Base-by-base conservation (phyloP, 257 asterid genomes). In the Penstemon eatonii region DNA sequence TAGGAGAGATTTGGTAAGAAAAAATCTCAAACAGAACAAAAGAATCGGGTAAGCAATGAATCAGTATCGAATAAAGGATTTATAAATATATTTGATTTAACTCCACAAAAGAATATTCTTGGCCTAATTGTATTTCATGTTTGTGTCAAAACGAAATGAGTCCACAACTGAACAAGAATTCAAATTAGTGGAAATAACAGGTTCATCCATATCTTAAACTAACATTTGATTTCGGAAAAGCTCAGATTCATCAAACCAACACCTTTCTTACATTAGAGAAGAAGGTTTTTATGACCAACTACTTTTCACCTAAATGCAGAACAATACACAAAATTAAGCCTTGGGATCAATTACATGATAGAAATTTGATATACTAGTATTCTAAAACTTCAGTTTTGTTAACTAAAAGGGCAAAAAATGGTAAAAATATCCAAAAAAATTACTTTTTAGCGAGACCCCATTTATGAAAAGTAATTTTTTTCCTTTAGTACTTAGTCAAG, bases 161-260 rank as follows among this genome's bases (percentile, higher is more conserved):
- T 50, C 50, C 82, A 81, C 67, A 55, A 11, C 62, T 58, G 33
- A 74, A 63, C 73, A 65, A 68, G 71, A 73, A 75, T 56, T 56
- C 64, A 8, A 49, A 45, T 51, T 78, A 78, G 58, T 67, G 66
- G 57, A 65, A 43, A 4, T 56, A 60, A 46, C 60, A 66, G 56
- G 10, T 62, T 52, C 3, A 54, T 41, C 46, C 69, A 5, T 67
- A 25, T 25, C 33, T 45, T 66, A 61, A 70, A 75, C 67, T 78
- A 80, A 73, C 79, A 80, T 80, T 73, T 75, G 76, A 56, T 70
- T 75, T 4, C 66, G 64, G 49, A 37, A 64, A 70, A 63, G 68
- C 79, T 60, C 82, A 80, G 84, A 83, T 80, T 83, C 88, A 80
- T 78, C 68, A 41, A 49, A 68, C 60, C 74, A 58, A 47, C 65